phyloP scores from a whole-genome alignment of 2,329 filamentous ascomycete genomes.

The Cryphonectria parasitica region DNA sequence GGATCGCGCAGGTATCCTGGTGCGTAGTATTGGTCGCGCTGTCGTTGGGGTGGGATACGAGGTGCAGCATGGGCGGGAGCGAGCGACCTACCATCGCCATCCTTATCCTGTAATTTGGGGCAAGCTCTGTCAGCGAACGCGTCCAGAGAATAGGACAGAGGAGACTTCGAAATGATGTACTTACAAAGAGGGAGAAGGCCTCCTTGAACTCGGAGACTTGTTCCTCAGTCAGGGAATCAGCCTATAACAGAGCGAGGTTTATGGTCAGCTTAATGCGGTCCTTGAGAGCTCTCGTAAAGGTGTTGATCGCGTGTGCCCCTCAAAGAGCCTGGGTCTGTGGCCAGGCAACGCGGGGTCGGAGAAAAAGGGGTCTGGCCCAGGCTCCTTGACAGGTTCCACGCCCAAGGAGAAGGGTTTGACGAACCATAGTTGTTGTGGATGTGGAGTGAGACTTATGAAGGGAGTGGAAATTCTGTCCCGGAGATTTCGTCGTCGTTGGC shows the following conservation, averaged over 20 bases:
- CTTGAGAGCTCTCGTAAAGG: constrained; percentile 16
- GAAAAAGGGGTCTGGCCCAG: constrained; percentile 13
- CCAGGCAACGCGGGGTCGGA: constrained; percentile 23
- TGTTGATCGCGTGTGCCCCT: constrained; percentile 24
- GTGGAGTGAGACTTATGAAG: constrained; percentile 6
- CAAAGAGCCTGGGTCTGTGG: constrained; percentile 8
- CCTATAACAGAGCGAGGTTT: constrained; percentile 55
- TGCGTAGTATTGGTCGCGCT: constrained; percentile 10
- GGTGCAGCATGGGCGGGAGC: constrained; percentile 14
- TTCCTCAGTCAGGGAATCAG: constrained; percentile 98
- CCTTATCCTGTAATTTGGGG: constrained; percentile 71
- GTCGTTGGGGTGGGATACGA: constrained; percentile 18
- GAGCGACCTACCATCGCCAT: constrained; percentile 77
- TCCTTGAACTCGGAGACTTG: constrained; percentile 99
- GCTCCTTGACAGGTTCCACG: not conserved
- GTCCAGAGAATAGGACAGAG: constrained; percentile 15
- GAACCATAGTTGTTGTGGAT: constrained; percentile 26
- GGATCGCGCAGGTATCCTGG: not conserved
- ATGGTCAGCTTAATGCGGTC: constrained; percentile 31
- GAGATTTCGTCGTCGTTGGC: constrained; percentile 14
- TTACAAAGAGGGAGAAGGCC: constrained; percentile 99
- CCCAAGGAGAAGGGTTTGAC: constrained; percentile 1
- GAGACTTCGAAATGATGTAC: constrained; percentile 41
- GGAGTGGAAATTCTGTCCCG: constrained; percentile 7
- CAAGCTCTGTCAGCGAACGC: constrained; percentile 28